These are phyloP conservation scores for Candida dendrica DNA, from an alignment of 805 yeast genomes.

Conservation along the genomic window DNA sequence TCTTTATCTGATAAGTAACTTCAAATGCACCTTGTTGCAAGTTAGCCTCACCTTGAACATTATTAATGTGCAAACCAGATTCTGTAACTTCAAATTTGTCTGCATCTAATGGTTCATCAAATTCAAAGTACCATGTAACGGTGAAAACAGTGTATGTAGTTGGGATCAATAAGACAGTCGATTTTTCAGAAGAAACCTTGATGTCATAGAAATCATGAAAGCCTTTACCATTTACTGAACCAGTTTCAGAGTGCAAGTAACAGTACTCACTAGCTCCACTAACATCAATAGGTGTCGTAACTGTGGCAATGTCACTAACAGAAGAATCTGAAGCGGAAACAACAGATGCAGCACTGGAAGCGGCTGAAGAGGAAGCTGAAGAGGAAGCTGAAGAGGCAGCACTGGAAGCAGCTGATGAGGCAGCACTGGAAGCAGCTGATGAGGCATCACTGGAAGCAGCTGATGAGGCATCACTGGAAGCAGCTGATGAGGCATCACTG, in stretches of 20 bases:
- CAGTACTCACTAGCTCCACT: neutral
- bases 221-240: slow-evolving; percentile 3
- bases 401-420: neutral
- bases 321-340: neutral
- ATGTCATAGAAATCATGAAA: slow-evolving; percentile 4
- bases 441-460: neutral
- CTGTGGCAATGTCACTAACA: neutral
- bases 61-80: slow-evolving; percentile 3
- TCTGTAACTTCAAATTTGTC: slow-evolving; percentile 5
- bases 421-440: neutral
- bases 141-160: slow-evolving; percentile 3
- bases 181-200: slow-evolving; percentile 2
- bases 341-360: neutral
- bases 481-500: too few species aligned
- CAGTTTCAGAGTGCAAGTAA: slow-evolving; percentile 1
- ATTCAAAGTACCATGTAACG: slow-evolving; percentile 13
- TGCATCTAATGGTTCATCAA: slow-evolving; percentile 7
- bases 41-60: slow-evolving; percentile 9
- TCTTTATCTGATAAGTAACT: slow-evolving; percentile 4
- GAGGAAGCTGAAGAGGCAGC: too few species aligned
- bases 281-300: neutral
- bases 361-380: neutral
- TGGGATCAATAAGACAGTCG: neutral
- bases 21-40: slow-evolving; percentile 10
- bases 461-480: too few species aligned